Percentiles rank a stretch among this genome's conserved stretches.
These are phyloP conservation scores for Chalciporus piperatus DNA, from an alignment of 768 basidiomycete genomes.

Conservation along the genomic window DNA sequence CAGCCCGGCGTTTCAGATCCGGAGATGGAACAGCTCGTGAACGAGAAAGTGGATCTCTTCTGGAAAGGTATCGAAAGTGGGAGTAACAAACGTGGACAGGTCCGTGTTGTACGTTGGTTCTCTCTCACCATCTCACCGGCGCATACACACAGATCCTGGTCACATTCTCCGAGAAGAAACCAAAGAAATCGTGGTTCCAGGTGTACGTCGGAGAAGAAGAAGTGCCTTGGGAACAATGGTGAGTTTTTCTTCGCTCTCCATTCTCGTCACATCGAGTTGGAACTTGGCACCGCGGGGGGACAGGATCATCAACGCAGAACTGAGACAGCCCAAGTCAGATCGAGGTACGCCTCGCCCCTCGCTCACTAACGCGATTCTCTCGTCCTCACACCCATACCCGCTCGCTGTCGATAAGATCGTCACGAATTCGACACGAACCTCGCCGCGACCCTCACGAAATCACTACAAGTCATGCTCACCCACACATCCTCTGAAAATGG, in stretches of 20 bases:
- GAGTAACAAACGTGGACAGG: conserved; percentile 66
- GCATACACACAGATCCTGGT: conserved; percentile 52
- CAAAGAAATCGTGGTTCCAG: conserved; percentile 77
- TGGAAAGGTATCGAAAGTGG: conserved; percentile 74
- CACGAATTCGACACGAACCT: conserved; percentile 57
- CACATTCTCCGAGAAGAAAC: conserved; percentile 73
- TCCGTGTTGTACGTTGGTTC: conserved; percentile 27
- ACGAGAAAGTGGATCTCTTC: conserved; percentile 74
- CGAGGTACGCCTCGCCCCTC: conserved; percentile 46
- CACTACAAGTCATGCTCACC: conserved; percentile 67
- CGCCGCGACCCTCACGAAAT: conserved; percentile 57
- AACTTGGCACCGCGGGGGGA: no score
- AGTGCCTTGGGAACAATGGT: conserved; percentile 89
- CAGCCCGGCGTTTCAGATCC: conserved; percentile 79
- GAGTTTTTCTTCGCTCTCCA: conserved; percentile 7
- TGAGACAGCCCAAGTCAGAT: conserved; percentile 68
- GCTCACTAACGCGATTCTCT: background rate
- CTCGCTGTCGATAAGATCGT: conserved; percentile 33
- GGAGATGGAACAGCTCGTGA: conserved; percentile 67
- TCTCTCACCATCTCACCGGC: background rate
- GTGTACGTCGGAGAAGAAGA: conserved; percentile 75
- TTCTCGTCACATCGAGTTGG: background rate
- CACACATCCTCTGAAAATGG: conserved; percentile 80
- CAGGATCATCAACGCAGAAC: conserved; percentile 80
- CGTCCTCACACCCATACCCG: background rate